Evolutionary conservation across 768 basidiomycete genomes (phyloP).

Genomic region (Suillus paluster): DNA sequence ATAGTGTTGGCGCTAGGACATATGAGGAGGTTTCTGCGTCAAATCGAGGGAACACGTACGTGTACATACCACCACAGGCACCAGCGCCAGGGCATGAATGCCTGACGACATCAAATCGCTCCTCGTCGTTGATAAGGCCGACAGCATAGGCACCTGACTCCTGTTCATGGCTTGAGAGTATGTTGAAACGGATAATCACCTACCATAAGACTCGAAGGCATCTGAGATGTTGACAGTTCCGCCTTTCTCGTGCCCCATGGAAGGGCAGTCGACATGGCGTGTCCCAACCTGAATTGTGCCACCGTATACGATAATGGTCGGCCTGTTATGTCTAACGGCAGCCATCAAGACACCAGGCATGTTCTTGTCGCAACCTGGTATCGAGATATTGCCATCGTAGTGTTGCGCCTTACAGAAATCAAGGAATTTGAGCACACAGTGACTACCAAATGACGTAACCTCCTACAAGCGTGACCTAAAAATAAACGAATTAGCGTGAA

Average conservation of each 20-base stretch:
- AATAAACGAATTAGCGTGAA: conserved; percentile 6
- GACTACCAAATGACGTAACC: neutral
- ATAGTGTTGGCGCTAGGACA: conserved; percentile 76
- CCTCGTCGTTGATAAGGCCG: conserved; percentile 78
- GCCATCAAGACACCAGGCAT: conserved; percentile 92
- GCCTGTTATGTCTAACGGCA: conserved; percentile 84
- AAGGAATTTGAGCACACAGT: neutral
- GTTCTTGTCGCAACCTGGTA: conserved; percentile 92
- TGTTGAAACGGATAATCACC: conserved; percentile 3
- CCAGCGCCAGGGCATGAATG: conserved; percentile 87
- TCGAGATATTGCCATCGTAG: conserved; percentile 85
- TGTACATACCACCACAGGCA: conserved; percentile 89
- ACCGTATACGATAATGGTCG: conserved; percentile 86
- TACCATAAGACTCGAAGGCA: conserved; percentile 84
- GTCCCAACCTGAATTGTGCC: conserved; percentile 82
- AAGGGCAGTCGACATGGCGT: conserved; percentile 80
- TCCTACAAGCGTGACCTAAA: conserved; percentile 60
- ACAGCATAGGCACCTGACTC: conserved; percentile 72
- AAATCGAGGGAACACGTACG: conserved; percentile 43
- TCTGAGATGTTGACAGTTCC: conserved; percentile 85
- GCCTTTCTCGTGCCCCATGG: conserved; percentile 78
- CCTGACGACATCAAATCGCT: conserved; percentile 83
- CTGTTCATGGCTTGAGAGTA: conserved; percentile 2
- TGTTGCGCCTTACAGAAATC: conserved; percentile 67
- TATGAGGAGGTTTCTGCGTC: neutral